phyloP scores from a whole-genome alignment of 1,284 basidiomycete genomes.

The Puccinia hordei region DNA sequence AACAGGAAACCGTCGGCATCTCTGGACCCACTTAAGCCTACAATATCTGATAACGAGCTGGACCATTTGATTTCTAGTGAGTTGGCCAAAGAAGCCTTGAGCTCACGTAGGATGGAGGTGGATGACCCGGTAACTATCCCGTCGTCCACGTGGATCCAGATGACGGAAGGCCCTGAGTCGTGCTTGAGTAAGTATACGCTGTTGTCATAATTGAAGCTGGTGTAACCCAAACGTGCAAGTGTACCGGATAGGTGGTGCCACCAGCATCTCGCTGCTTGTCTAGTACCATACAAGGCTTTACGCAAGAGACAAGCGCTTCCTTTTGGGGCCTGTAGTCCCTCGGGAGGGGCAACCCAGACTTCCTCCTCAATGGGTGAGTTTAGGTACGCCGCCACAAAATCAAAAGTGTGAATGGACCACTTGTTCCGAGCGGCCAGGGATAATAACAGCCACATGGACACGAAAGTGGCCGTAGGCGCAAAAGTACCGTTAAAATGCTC shows the following conservation, averaged over 20 bases:
- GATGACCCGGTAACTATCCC: background rate
- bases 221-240: background rate
- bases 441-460: background rate
- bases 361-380: slow-evolving; percentile 16
- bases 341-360: no score
- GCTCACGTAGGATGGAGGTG: background rate
- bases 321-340: no score
- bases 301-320: no score
- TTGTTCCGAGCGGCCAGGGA: background rate
- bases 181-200: no score
- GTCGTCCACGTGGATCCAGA: slow-evolving; percentile 25
- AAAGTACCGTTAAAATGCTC: background rate
- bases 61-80: no score
- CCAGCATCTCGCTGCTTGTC: no score
- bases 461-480: slow-evolving; percentile 16
- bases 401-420: slow-evolving; percentile 16
- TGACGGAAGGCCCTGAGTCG: background rate
- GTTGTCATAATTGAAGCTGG: no score
- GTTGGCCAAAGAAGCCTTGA: background rate
- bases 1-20: background rate
- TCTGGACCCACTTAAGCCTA: no score
- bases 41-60: background rate
- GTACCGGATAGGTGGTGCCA: background rate
- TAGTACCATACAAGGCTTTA: no score
- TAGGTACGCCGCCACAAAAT: background rate